Evolutionary conservation across 2,329 filamentous ascomycete species (phyloP).

Genomic region (Aureobasidium sp.): DNA sequence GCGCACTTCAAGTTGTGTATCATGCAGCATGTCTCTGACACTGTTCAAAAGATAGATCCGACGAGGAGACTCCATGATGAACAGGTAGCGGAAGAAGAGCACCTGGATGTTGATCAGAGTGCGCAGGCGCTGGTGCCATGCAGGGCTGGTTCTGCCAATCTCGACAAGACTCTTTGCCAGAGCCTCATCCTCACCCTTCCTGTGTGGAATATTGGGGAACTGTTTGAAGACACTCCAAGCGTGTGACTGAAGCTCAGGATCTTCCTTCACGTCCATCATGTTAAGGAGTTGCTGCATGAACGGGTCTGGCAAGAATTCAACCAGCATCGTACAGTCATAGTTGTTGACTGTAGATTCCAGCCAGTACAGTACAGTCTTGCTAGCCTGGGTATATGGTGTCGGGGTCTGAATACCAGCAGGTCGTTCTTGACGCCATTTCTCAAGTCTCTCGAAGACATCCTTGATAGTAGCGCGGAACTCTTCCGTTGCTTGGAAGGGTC

Average conservation of each 20-base stretch:
- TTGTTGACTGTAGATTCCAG: constrained; percentile 85
- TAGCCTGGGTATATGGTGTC: constrained; percentile 88
- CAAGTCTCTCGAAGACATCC: constrained; percentile 70
- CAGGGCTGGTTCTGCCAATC: constrained; percentile 74
- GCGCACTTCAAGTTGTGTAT: constrained; percentile 87
- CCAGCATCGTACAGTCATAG: constrained; percentile 84
- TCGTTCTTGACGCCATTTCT: constrained; percentile 80
- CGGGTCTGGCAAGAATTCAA: constrained; percentile 80
- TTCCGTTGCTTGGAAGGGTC: constrained; percentile 70
- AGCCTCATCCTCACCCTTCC: constrained; percentile 71
- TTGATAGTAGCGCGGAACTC: constrained; percentile 67
- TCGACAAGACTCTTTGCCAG: constrained; percentile 83
- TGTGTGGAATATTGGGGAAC: constrained; percentile 89
- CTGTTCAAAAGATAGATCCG: constrained; percentile 79
- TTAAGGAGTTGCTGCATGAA: constrained; percentile 92
- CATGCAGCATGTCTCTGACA: constrained; percentile 91
- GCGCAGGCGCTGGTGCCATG: constrained; percentile 92
- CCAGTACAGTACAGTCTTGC: constrained; percentile 94
- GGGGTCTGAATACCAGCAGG: constrained; percentile 84
- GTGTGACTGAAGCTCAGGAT: constrained; percentile 86
- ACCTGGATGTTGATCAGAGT: constrained; percentile 98
- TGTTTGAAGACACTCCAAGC: constrained; percentile 97
- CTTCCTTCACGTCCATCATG: constrained; percentile 99
- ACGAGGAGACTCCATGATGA: constrained; percentile 69
- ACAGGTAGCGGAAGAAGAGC: constrained; percentile 93